Evolutionary conservation across 306 rosid species (phyloP), one percentile per base, ranked within the genome.

Genomic region (Coriaria nepalensis): DNA sequence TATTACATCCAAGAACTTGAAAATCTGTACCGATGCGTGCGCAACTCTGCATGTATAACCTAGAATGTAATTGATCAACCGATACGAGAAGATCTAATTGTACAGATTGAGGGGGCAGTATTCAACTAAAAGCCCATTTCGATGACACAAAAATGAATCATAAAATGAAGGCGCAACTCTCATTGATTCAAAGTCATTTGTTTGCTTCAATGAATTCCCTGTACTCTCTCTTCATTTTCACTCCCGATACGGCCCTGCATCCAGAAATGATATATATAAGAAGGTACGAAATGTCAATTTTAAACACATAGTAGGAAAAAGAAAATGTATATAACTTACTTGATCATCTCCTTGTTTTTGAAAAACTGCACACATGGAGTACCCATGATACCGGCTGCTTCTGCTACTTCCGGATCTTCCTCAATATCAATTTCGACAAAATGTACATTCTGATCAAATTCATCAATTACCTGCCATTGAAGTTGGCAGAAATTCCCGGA

Each of bases 301-400:
- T 20, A 20, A 20, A 20, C 29, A 20, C 29, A 20, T 1, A 20
- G 3, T 20, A 55, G 9, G 9, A 35, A 44, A 49, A 59, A 64
- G 61, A 52, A 45, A 38, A 58, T 13, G 34, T 53, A 57, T 41
- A 20, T n/a, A 60, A 54, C 83, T 67, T 37, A 80, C 97, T 75
- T 60, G 58, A 88, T 42, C 87, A 78, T 83, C 65, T 83, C 95
- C 75, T 83, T 88, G 60, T 81, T 88, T 74, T 88, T 88, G 69
- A 83, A 88, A 71, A 71, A 88, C 74, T 88, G 95, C 70, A 83
- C 93, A 41, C 95, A 83, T n/a, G 95, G 96, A 58, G 96, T 83
- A 49, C 96, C 95, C 96, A 83, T 88, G 70, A 88, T 83, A 49
- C 83, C 95, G 35, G 93, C 96, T 61, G 96, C 96, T 73, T 76